Percentiles rank a stretch among this genome's conserved stretches.
Conservation (phyloP, 257 asterid species). For the Plantago major region DNA sequence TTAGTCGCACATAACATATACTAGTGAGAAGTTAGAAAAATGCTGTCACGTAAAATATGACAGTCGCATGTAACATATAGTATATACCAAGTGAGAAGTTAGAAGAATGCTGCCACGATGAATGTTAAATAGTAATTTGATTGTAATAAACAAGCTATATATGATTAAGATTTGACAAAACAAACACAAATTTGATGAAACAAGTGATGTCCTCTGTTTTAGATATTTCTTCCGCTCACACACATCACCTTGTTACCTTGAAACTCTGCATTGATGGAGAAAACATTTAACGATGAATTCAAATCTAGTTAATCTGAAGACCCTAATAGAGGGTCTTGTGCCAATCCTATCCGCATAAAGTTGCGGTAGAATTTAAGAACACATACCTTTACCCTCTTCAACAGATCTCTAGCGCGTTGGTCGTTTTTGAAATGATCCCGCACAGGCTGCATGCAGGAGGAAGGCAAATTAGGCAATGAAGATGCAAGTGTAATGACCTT, state of each 20-base stretch:
- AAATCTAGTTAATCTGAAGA: no score
- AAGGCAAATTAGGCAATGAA: background rate
- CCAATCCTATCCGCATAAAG: background rate
- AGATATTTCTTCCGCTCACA: conserved; percentile 1
- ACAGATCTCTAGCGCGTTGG: conserved; percentile 57
- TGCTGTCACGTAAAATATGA: no score
- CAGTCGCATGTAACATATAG: no score
- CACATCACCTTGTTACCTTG: conserved; percentile 49
- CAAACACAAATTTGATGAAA: background rate
- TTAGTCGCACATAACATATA: no score
- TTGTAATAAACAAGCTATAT: conserved; percentile 1
- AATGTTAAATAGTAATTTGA: no score
- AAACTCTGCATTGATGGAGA: conserved; percentile 34
- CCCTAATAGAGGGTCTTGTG: background rate
- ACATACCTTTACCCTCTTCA: conserved; percentile 72
- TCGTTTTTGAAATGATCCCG: conserved; percentile 75
- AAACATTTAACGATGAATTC: background rate
- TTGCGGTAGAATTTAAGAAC: conserved; percentile 5
- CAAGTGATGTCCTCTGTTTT: background rate
- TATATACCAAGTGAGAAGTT: no score
- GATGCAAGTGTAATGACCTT: no score
- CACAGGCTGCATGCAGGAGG: conserved; percentile 53
- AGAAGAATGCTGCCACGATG: no score
- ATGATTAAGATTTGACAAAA: conserved; percentile 2
- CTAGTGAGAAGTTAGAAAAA: no score